Base-by-base conservation (phyloP, 176 grass and related monocot genomes). In the Hordeum vulgare region DNA sequence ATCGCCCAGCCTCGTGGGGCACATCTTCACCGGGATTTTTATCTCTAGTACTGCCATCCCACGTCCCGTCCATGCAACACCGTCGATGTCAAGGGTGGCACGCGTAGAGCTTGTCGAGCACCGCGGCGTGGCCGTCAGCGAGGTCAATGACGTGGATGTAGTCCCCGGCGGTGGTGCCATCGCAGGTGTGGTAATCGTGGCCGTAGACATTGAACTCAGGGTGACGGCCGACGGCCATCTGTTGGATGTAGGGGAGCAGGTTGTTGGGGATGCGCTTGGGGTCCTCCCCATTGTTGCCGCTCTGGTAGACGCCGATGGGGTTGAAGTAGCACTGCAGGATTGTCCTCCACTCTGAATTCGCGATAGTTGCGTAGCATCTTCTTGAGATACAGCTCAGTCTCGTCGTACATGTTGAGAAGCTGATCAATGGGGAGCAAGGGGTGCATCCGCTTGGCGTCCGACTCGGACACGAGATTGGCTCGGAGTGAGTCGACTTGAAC, bases 131-230 rank as follows among this genome's bases (percentile, higher is more conserved):
- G 59, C 95, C 95, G 54, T 93, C 92, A 13, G 92, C 95, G 67
- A 98, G 88, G 78, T 98, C 95, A 85, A 93, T 85, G 34, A 98
- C 95, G 78, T 98, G 88, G 75, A 98, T 98, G 82, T 94, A 95
- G 34, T 95, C 92, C 79, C 90, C 88, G 84, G 94, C 95, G n/a
- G 92, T 90, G 62, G 83, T 91, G 71, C 95, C 92, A 77, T 97
- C 95, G 31, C 74, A 83, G 15, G 95, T 97, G 58, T 88, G 88
- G 79, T 98, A 98, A 71, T 94, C 92, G 79, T 77, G 24, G 82
- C 95, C 92, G 76, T 94, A 98, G 17, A 94, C 95, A 77, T 93
- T 94, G 82, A 94, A 88, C 31, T 88, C 84, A 47, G 92, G 86
- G 40, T 84, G 83, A 71, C 90, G 66, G 71, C 90, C 88, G 71